Percentiles rank a stretch among this genome's conserved stretches.
phyloP scores from a whole-genome alignment of 78 protist species.

The Dictyostelium brefeldianum region DNA sequence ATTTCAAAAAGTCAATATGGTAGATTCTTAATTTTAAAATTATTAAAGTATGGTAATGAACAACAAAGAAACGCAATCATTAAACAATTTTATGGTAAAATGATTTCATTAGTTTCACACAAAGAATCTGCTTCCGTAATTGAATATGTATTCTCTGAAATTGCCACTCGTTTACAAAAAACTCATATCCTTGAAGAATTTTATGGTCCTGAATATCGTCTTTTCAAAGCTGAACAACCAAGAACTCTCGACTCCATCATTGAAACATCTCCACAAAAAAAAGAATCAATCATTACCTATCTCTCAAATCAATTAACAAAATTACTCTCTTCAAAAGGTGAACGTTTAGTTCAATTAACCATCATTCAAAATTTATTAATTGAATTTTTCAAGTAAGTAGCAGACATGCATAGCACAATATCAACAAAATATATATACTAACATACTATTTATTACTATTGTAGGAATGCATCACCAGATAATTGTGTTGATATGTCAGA shows the following conservation, averaged over 20 bases:
- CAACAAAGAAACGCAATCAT: slow-evolving; percentile 49
- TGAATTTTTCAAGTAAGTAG: slow-evolving; percentile 22
- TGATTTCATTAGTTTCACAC: slow-evolving; percentile 5
- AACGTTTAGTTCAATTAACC: slow-evolving; percentile 19
- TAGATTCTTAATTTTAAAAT: slow-evolving; percentile 47
- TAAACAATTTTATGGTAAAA: slow-evolving; percentile 40
- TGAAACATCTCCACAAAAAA: slow-evolving; percentile 36
- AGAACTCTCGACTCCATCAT: slow-evolving; percentile 39
- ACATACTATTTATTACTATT: too few species aligned
- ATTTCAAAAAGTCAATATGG: slow-evolving; percentile 45
- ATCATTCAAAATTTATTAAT: slow-evolving; percentile 52
- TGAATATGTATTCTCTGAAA: slow-evolving; percentile 42
- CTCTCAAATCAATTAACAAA: slow-evolving; percentile 24
- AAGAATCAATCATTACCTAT: slow-evolving; percentile 26
- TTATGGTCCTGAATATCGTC: slow-evolving; percentile 67
- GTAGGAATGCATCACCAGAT: slow-evolving; percentile 33
- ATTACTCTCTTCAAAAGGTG: slow-evolving; percentile 59
- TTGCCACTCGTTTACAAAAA: slow-evolving; percentile 45
- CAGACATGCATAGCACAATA: too few species aligned
- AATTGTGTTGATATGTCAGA: slow-evolving; percentile 60
- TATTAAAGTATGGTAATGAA: slow-evolving; percentile 42
- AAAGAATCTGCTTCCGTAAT: slow-evolving; percentile 48
- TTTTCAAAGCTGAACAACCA: slow-evolving; percentile 62
- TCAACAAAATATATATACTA: too few species aligned
- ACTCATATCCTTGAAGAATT: slow-evolving; percentile 74